A percentile compares a stretch with the other conserved stretches of the same genome.
Evolutionary conservation across 768 basidiomycete genomes (phyloP).

Genomic region (Cystofilobasidium capitatum): DNA sequence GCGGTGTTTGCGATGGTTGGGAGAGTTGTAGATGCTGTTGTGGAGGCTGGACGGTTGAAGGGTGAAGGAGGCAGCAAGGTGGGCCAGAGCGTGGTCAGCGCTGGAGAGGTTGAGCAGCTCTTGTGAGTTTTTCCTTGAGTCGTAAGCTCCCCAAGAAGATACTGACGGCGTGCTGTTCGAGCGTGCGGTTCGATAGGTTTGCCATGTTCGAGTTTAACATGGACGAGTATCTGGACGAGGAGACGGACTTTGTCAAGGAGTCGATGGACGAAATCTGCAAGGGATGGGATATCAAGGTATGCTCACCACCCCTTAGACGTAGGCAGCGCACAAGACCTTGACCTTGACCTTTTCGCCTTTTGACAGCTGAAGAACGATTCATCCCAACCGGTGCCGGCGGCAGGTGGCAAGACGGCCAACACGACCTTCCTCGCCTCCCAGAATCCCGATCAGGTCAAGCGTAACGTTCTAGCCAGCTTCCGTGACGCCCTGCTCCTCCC

Average conservation of each 20-base stretch:
- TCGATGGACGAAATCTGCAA: constrained; percentile 64
- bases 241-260: constrained; percentile 69
- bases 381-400: background rate
- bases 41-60: constrained; percentile 45
- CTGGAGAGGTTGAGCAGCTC: constrained; percentile 64
- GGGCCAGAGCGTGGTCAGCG: constrained; percentile 41
- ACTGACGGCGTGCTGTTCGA: background rate
- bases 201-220: constrained; percentile 92
- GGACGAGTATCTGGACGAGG: constrained; percentile 95
- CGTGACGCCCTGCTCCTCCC: constrained; percentile 79
- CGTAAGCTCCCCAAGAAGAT: background rate
- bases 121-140: constrained; percentile 48
- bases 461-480: constrained; percentile 85
- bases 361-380: constrained; percentile 25
- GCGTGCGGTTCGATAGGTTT: constrained; percentile 48
- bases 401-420: background rate
- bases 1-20: constrained; percentile 83
- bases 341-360: background rate
- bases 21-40: constrained; percentile 68
- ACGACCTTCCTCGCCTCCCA: constrained; percentile 69
- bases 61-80: constrained; percentile 30
- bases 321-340: background rate
- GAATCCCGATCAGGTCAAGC: constrained; percentile 84
- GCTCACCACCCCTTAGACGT: constrained; percentile 20
- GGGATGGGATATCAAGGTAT: constrained; percentile 68